These are phyloP conservation scores for Suillus alpinus DNA, from an alignment of 768 basidiomycete genomes.

Conservation along the genomic window DNA sequence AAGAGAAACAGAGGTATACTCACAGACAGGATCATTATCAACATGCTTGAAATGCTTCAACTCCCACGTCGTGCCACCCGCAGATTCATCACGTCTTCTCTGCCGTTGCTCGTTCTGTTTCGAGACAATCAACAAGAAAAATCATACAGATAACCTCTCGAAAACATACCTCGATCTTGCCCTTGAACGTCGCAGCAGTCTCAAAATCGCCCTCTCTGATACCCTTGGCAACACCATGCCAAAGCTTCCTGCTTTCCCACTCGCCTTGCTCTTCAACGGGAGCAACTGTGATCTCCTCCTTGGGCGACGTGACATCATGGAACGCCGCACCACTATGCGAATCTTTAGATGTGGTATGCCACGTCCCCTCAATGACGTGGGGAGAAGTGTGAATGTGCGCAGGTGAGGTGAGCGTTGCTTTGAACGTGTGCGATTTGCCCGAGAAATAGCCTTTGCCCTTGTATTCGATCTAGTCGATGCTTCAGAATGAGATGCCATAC, in stretches of 20 bases:
- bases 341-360: conserved; percentile 67
- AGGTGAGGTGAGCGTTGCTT: conserved; percentile 66
- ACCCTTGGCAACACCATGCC: conserved; percentile 85
- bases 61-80: conserved; percentile 69
- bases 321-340: conserved; percentile 50
- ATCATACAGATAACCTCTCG: neutral
- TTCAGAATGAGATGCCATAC: conserved; percentile 29
- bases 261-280: conserved; percentile 64
- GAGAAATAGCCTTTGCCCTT: conserved; percentile 95
- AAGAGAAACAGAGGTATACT: conserved; percentile 25
- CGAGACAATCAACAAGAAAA: neutral
- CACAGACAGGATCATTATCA: conserved; percentile 71
- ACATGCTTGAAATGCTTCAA: conserved; percentile 75
- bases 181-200: conserved; percentile 83
- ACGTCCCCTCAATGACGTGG: conserved; percentile 72
- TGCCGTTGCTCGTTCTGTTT: conserved; percentile 89
- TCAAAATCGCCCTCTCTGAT: conserved; percentile 93
- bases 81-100: conserved; percentile 75
- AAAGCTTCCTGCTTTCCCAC: conserved; percentile 85
- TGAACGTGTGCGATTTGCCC: conserved; percentile 92
- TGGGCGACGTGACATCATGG: conserved; percentile 71
- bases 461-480: conserved; percentile 73
- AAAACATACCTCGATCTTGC: conserved; percentile 63
- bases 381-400: conserved; percentile 40
- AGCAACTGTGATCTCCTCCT: conserved; percentile 73